Evolutionary conservation across 176 grass and related monocot species (phyloP).

Genomic region (Cymbopogon citratus): DNA sequence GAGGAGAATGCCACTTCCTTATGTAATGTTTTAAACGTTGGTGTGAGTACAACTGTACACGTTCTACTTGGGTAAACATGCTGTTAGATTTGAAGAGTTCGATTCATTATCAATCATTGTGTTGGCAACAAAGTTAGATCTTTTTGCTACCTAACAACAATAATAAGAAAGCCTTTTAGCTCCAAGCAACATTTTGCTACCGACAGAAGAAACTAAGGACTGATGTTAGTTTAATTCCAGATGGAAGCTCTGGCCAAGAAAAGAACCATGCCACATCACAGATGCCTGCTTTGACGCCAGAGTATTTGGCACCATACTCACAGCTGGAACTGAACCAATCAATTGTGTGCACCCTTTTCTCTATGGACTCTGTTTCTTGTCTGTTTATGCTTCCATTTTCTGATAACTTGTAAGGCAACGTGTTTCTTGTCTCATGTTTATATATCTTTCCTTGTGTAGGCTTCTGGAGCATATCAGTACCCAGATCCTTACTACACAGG

Average conservation of each 20-base stretch:
- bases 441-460: constrained; percentile 52
- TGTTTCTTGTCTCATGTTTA: constrained; percentile 11
- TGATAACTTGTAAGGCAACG: neutral
- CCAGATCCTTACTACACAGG: constrained; percentile 78
- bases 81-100: neutral
- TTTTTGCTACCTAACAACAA: neutral
- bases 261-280: constrained; percentile 49
- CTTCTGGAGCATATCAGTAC: constrained; percentile 71
- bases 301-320: constrained; percentile 64
- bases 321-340: constrained; percentile 86
- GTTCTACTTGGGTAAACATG: neutral
- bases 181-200: neutral
- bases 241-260: constrained; percentile 43
- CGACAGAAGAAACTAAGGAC: neutral
- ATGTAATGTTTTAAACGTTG: neutral
- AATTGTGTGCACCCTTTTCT: constrained; percentile 48
- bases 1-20: neutral
- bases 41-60: neutral
- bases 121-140: neutral
- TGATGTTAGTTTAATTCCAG: constrained; percentile 34
- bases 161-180: neutral
- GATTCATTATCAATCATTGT: neutral
- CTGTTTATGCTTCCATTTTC: neutral
- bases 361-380: neutral
- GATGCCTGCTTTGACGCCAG: constrained; percentile 48